phyloP scores from a whole-genome alignment of 805 yeast genomes.

The Monosporozyma yasuniensis region DNA sequence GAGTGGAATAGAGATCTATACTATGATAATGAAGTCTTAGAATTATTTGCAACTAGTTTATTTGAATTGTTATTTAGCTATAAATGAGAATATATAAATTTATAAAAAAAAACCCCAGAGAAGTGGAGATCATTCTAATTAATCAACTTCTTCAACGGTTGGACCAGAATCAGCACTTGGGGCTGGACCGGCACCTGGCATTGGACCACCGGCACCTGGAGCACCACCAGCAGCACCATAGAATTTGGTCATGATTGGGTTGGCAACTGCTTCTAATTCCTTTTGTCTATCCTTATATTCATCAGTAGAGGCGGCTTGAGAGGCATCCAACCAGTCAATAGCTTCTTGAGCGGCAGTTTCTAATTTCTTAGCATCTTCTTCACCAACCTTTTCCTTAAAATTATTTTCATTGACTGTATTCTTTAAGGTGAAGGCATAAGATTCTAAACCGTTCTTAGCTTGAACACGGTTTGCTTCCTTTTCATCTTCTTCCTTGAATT shows the following conservation, averaged over 20 bases:
- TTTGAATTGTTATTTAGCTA: not conserved
- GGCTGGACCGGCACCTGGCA: slow-evolving; percentile 42
- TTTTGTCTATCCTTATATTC: slow-evolving; percentile 89
- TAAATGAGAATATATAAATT: not conserved
- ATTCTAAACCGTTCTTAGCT: slow-evolving; percentile 92
- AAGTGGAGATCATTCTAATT: slow-evolving; percentile 7
- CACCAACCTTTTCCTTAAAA: slow-evolving; percentile 73
- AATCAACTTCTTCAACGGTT: slow-evolving; percentile 76
- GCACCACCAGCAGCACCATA: slow-evolving; percentile 89
- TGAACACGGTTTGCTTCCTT: slow-evolving; percentile 86
- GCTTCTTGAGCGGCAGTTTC: slow-evolving; percentile 78
- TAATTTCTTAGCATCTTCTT: slow-evolving; percentile 57
- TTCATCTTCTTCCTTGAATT: slow-evolving; percentile 94
- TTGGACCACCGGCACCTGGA: slow-evolving; percentile 38
- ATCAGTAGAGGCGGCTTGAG: slow-evolving; percentile 87
- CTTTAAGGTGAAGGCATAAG: slow-evolving; percentile 90
- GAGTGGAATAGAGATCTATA: no score
- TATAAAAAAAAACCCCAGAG: not conserved
- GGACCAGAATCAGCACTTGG: slow-evolving; percentile 55
- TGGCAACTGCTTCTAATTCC: slow-evolving; percentile 90
- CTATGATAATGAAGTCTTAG: not conserved
- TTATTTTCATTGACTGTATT: slow-evolving; percentile 64
- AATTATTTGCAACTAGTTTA: not conserved
- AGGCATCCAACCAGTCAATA: slow-evolving; percentile 84
- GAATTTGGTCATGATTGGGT: slow-evolving; percentile 95